These are phyloP conservation scores for Telfairia occidentalis DNA, from an alignment of 331 rosid genomes.

Conservation along the genomic window DNA sequence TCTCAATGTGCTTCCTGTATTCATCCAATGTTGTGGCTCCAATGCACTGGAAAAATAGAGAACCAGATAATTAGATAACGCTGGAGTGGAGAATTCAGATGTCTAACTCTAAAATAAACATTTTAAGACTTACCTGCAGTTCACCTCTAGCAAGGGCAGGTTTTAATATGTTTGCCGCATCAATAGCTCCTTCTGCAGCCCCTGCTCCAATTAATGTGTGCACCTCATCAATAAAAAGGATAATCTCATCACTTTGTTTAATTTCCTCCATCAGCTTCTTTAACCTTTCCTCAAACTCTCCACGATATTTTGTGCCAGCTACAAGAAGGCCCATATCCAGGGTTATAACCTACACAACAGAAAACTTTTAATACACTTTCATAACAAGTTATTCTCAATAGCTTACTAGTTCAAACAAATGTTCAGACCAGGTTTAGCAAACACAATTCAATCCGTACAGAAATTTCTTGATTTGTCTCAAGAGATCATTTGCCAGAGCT, in stretches of 20 bases:
- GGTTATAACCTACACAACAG: constrained; percentile 21
- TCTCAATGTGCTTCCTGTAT: constrained; percentile 22
- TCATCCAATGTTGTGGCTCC: constrained; percentile 28
- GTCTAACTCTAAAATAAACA: background rate
- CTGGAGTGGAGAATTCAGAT: background rate
- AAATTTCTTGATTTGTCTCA: background rate
- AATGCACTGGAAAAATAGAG: constrained; percentile 18
- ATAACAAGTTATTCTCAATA: background rate
- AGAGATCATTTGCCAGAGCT: background rate
- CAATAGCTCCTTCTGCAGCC: constrained; percentile 16
- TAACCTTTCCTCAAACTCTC: constrained; percentile 23
- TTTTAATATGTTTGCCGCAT: constrained; percentile 23
- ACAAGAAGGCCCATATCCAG: constrained; percentile 21
- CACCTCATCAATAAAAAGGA: constrained; percentile 31
- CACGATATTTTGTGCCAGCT: constrained; percentile 16
- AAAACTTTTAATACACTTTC: background rate
- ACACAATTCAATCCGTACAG: background rate
- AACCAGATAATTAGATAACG: background rate
- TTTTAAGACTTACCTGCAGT: constrained; percentile 4
- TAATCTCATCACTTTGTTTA: constrained; percentile 17
- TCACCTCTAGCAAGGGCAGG: constrained; percentile 26
- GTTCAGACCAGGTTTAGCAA: background rate
- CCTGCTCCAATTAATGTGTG: constrained; percentile 26
- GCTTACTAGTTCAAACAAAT: background rate
- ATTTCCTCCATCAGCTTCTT: constrained; percentile 14